Conservation (phyloP, 345 rosid genomes). For the Eucalyptus erythrocorys region DNA sequence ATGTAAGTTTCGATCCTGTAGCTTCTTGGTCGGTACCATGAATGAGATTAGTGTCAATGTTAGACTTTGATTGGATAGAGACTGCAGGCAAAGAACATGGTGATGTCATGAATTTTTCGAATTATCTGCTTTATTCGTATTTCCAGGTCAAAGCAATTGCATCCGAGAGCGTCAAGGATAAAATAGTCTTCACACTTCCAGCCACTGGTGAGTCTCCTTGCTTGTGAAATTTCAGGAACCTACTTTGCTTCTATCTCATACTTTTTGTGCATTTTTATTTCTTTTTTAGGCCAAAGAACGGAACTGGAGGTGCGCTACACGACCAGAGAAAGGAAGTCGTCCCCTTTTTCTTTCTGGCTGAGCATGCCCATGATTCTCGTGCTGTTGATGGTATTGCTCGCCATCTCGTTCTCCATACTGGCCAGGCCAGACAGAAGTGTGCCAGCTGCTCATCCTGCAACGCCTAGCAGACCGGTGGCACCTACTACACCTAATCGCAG, state of each 20-base stretch:
- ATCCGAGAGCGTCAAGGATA: slow-evolving; percentile 42
- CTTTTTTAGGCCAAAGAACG: slow-evolving; percentile 51
- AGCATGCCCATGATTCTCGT: slow-evolving; percentile 4
- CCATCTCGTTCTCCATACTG: background rate
- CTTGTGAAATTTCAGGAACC: background rate
- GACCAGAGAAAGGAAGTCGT: slow-evolving; percentile 6
- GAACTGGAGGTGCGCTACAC: slow-evolving; percentile 49
- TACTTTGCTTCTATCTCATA: background rate
- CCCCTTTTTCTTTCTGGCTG: slow-evolving; percentile 1
- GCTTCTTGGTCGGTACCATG: background rate
- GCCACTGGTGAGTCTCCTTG: slow-evolving; percentile 45
- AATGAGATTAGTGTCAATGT: background rate
- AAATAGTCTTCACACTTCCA: slow-evolving; percentile 53
- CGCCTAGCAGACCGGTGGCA: slow-evolving; percentile 9
- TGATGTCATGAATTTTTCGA: background rate
- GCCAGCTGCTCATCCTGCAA: slow-evolving; percentile 8
- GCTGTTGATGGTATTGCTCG: slow-evolving; percentile 2
- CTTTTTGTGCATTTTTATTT: background rate
- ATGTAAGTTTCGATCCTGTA: background rate
- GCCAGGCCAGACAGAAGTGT: slow-evolving; percentile 2
- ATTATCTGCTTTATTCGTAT: background rate
- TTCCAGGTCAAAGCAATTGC: slow-evolving; percentile 43
- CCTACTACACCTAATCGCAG: slow-evolving; percentile 46
- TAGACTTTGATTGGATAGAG: background rate
- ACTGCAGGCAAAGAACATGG: background rate